Base-by-base conservation (phyloP, 768 basidiomycete genomes). In the Hygrocybe coccinea region DNA sequence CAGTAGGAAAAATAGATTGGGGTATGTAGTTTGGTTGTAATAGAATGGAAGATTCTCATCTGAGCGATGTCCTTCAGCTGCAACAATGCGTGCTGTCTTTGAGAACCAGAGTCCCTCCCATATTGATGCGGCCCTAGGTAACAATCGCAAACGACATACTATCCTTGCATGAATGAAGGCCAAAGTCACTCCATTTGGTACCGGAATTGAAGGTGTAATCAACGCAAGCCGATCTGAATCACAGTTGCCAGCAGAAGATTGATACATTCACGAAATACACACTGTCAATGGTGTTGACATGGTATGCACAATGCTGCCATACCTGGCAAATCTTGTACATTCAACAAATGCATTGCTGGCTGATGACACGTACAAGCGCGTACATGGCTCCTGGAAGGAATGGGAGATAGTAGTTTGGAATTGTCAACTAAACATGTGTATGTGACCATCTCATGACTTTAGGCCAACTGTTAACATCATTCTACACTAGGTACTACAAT, bases 371-470 rank as follows among this genome's bases (percentile, higher is more conserved):
- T 64, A 64, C 29, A 50, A 56, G 6, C 58, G 62, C 0, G 37
- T 56, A 3, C 55, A 60, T 24, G 57, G 60, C 7, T 17, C 17
- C 8, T 64, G 63, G 60, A 64, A 64, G 39, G 63, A 64, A 50
- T 64, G 61, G 63, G 63, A 64, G 19, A 55, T 64, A 6, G 63
- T 62, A 0, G 52, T 64, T 25, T 64, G 61, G 61, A 53, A 62
- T 33, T 14, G 50, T 15, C 37, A 47, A 14, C 21, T 58, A 12
- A 54, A 65, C 52, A 50, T 44, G 6, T 55, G 62, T 65, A 50
- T 5, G 35, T 34, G 15, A 43, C 21, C 21, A 43, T 29, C 29
- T 43, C 39, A 19, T 22, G 12, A 10, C n/a, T 19, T 17, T 52
- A 34, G 4, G 29, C 10, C 11, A 35, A 33, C n/a, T 52, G 12